A percentile compares a stretch with the other conserved stretches of the same genome.
Evolutionary conservation across 1,284 basidiomycete species (phyloP).

Genomic region (Fomitopsis palustris): DNA sequence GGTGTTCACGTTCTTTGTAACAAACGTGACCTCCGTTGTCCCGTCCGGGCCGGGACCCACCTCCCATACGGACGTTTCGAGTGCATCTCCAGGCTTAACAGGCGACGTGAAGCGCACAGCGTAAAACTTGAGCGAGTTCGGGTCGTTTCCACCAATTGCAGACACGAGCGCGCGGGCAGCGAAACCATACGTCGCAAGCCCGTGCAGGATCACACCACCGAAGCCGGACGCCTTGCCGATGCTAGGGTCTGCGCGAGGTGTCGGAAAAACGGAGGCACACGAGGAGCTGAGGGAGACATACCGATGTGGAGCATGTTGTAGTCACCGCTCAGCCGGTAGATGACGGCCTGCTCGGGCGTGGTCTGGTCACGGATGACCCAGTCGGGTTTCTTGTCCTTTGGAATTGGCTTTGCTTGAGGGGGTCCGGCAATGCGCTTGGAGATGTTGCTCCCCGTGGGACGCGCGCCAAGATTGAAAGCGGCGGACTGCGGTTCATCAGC

Average conservation of each 20-base stretch:
- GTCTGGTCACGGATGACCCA: slow-evolving; percentile 69
- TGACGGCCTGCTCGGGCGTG: slow-evolving; percentile 68
- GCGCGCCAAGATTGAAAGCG: slow-evolving; percentile 73
- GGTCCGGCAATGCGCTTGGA: slow-evolving; percentile 66
- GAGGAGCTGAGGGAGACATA: slow-evolving; percentile 26
- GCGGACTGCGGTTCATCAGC: slow-evolving; percentile 46
- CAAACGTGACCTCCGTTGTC: slow-evolving; percentile 67
- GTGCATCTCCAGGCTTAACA: slow-evolving; percentile 73
- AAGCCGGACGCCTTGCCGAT: slow-evolving; percentile 73
- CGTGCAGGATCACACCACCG: slow-evolving; percentile 80
- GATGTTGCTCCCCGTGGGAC: slow-evolving; percentile 66
- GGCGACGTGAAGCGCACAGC: slow-evolving; percentile 77
- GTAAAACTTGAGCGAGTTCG: slow-evolving; percentile 59
- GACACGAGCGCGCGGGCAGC: slow-evolving; percentile 70
- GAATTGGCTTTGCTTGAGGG: slow-evolving; percentile 63
- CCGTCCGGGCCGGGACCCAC: slow-evolving; percentile 64
- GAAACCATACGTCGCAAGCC: slow-evolving; percentile 76
- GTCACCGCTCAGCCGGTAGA: slow-evolving; percentile 81
- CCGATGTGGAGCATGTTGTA: slow-evolving; percentile 86
- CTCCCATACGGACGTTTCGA: slow-evolving; percentile 80
- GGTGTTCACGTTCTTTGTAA: slow-evolving; percentile 62
- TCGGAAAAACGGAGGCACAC: background rate
- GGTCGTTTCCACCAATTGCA: slow-evolving; percentile 55
- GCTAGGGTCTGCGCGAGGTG: slow-evolving; percentile 49
- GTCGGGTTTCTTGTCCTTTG: slow-evolving; percentile 66